Evolutionary conservation across 2,329 filamentous ascomycete species (phyloP), one percentile per base, ranked within the genome.

Genomic region (Diaporthe ampelina): DNA sequence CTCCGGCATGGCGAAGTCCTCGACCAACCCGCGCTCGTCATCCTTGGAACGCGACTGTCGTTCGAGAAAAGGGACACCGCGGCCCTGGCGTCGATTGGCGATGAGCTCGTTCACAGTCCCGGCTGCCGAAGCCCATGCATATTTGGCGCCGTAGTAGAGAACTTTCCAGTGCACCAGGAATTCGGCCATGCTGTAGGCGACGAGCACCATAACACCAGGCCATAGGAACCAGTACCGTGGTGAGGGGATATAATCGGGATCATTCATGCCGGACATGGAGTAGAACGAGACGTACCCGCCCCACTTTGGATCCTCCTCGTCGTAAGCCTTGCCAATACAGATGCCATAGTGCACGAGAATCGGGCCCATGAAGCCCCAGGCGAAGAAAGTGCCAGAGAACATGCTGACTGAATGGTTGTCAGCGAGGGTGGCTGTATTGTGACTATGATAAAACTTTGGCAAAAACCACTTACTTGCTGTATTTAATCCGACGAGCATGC

Each of bases 401-500:
- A 91, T 88, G 59, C 89, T 91, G 75, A 90, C 59, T 63, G 45
- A 10, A 48, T 15, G 40, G 9, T 13, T 48, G 26, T 63, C 15
- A 63, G 59, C 40, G 11, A 48, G 13, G 21, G 8, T 21, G 10
- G 17, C 9, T 6, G 43, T 5, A 21, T 24, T 3, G 1, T 32
- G 26, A n/a, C 4, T 26, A 24, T 65, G 4, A 65, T 32, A 7
- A 7, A 9, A 48, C 21, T 45, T 17, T 9, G 4, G 26, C 4
- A n/a, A 21, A 24, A 1, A 24, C 29, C 35, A 48, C 59, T 48
- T 48, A 65, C 61, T 82, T 56, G 88, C 87, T 35, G 88, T 86
- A 80, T 91, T 91, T 76, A 91, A 83, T 73, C 89, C 89, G 76
- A 90, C 88, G 54, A 91, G 85, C 82, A 91, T 89, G 57, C 88